phyloP scores from a whole-genome alignment of 2,329 filamentous ascomycete species.

The Pseudogymnoascus sp. region DNA sequence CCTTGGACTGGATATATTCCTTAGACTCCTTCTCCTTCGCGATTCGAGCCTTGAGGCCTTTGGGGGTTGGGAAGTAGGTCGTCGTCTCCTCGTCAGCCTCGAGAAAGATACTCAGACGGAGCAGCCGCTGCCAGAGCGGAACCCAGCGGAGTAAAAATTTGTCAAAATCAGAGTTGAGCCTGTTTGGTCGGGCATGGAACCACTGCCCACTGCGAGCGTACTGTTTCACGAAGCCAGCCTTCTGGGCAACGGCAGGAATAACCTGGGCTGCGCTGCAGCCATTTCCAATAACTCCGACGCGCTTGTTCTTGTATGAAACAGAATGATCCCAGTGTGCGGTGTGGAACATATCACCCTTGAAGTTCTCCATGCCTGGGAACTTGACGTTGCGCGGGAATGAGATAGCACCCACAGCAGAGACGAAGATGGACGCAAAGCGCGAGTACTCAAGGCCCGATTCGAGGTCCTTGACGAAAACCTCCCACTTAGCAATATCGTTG shows the following conservation, averaged over 20 bases:
- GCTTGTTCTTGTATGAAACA: too few relatives aligned
- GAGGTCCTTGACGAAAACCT: not conserved
- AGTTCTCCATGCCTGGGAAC: slow-evolving; percentile 20
- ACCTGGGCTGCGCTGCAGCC: slow-evolving; percentile 6
- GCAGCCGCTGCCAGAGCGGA: slow-evolving; percentile 18
- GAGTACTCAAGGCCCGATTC: not conserved
- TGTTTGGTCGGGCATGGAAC: slow-evolving; percentile 29
- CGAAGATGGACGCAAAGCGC: not conserved
- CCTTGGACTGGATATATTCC: slow-evolving; percentile 17
- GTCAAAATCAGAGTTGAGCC: slow-evolving; percentile 21
- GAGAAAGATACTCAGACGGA: slow-evolving; percentile 18
- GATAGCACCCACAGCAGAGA: not conserved
- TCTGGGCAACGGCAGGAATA: not conserved
- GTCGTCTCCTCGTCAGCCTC: slow-evolving; percentile 16
- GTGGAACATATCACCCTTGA: slow-evolving; percentile 21
- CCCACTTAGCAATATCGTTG: not conserved
- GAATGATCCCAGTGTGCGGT: slow-evolving; percentile 14
- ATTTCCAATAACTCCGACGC: not conserved
- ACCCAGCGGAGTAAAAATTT: slow-evolving; percentile 24
- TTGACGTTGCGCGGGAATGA: not conserved
- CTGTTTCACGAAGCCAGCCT: not conserved
- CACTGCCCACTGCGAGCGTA: slow-evolving; percentile 23
- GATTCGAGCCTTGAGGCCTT: slow-evolving; percentile 13
- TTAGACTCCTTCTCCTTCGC: slow-evolving; percentile 14
- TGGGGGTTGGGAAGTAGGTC: slow-evolving; percentile 16